Evolutionary conservation across 345 rosid genomes (phyloP), one percentile per base, ranked within the genome.

Genomic region (Brassica nigra): DNA sequence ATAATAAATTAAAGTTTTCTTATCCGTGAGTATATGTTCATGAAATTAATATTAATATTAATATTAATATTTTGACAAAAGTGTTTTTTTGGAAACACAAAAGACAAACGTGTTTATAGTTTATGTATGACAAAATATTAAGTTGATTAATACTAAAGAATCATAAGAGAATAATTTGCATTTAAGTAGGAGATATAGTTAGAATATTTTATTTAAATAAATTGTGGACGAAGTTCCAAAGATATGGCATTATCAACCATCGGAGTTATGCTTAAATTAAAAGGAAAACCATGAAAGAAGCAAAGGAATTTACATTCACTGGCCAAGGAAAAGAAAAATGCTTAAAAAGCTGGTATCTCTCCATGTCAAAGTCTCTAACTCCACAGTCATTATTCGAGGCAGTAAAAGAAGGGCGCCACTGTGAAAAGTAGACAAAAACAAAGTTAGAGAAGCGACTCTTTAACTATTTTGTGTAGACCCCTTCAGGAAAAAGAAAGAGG

Each of bases 361-460:
- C 97, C 97, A 92, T 89, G 73, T 92, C 97, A 86, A 90, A 92
- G 62, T 90, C 93, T 85, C 97, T 72, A 27, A 92, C 92, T 66
- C 93, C 95, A 68, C 86, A 89, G 71, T 92, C 97, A 83, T 92
- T 92, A 79, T 88, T 92, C 15, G 97, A 92, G 62, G 93, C 95
- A 15, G 86, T 89, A 77, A 92, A 92, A 77, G 97, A 79, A 85
- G 83, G 20, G 92, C 90, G 12, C 95, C 95, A 71, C 97, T 92
- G 80, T 49, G 9, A 34, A 8, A 34, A 61, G 30, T 34, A 63
- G 64, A 15, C 27, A 71, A 79, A 64, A 77, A 42, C 8, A 39
- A 30, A 58, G 66, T 80, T 81, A 74, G 76, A 59, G 62, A 33
- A 27, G 77, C 34, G 70, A 58, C 31, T 18, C 27, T 23, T 23